Base-by-base conservation (phyloP, 306 rosid genomes). In the Spatholobus suberectus region DNA sequence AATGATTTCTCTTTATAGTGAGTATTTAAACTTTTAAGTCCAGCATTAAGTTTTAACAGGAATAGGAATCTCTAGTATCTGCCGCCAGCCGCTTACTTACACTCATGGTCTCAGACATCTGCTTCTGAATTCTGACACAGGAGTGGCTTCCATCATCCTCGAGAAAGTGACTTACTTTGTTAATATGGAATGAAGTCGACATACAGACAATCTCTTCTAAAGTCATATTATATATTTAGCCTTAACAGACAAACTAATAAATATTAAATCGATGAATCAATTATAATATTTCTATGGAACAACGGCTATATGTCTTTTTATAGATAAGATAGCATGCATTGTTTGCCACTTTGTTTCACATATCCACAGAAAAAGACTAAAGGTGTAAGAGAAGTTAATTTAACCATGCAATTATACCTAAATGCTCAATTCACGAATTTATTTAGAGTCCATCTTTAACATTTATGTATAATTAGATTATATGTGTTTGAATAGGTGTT, bases 61-160 rank as follows among this genome's bases (percentile, higher is more conserved):
- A 75, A 49, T 18, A 18, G 74, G 82, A 63, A 65, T 65, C 65
- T 77, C 49, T 32, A 8, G 17, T 49, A 66, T 35, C 26, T 78
- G 68, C 29, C 58, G 49, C 20, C 63, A 27, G 77, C 55, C 46
- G 77, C 77, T 38, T 27, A 65, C 27, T 54, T 7, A 54, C 61
- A 63, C 6, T 69, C 23, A 27, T 79, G 46, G 59, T 69, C 26
- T 52, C 3, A 9, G 35, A 49, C 75, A 63, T 78, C 32, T 27
- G 41, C 34, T 49, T 26, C 81, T 65, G 76, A 54, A 38, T 37
- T 18, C 76, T 65, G 76, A 54, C 81, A 82, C 0, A 54, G 21
- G 62, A 65, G 76, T 75, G 81, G 15, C 70, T 24, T 65, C 80
- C 85, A 74, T 73, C 69, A 47, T 65, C 55, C 80, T 65, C 70